Percentiles rank a stretch among this genome's conserved stretches.
phyloP scores from a whole-genome alignment of 1,284 basidiomycete genomes.

The Ceratobasidium sp. region DNA sequence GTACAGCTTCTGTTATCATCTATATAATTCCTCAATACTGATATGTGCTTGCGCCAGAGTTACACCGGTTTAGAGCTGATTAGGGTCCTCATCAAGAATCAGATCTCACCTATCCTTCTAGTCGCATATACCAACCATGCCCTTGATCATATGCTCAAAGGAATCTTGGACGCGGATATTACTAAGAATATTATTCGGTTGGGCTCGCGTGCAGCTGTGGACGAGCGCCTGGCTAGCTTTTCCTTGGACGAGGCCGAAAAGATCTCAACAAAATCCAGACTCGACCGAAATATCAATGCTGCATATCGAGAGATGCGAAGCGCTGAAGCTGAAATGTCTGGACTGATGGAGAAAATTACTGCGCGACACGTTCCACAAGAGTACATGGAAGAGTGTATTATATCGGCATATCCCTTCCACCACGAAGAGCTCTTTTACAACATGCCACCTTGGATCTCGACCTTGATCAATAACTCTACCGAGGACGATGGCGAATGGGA shows the following conservation, averaged over 20 bases:
- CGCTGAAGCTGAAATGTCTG: conserved; percentile 62
- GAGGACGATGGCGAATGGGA: conserved; percentile 40
- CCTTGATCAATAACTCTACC: conserved; percentile 30
- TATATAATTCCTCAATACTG: background rate
- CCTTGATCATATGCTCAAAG: conserved; percentile 74
- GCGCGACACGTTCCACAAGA: conserved; percentile 59
- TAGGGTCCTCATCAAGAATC: conserved; percentile 69
- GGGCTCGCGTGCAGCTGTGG: conserved; percentile 67
- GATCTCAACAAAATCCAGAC: conserved; percentile 56
- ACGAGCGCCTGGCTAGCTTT: conserved; percentile 69
- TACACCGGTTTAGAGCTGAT: conserved; percentile 76
- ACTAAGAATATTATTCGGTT: conserved; percentile 73
- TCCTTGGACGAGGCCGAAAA: conserved; percentile 64
- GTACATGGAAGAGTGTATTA: conserved; percentile 61
- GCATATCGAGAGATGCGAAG: conserved; percentile 61
- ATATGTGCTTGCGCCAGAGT: conserved; percentile 59
- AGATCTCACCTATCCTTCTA: conserved; percentile 69
- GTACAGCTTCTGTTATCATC: conserved; percentile 62
- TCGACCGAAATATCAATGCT: conserved; percentile 58
- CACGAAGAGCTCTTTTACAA: conserved; percentile 56
- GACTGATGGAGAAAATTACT: conserved; percentile 63
- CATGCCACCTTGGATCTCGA: conserved; percentile 63
- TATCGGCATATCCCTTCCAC: conserved; percentile 62
- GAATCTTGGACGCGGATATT: conserved; percentile 71
- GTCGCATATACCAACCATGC: conserved; percentile 84